Evolutionary conservation across 768 basidiomycete genomes (phyloP), one percentile per base, ranked within the genome.

Genomic region (Lanmaoa rubissima): DNA sequence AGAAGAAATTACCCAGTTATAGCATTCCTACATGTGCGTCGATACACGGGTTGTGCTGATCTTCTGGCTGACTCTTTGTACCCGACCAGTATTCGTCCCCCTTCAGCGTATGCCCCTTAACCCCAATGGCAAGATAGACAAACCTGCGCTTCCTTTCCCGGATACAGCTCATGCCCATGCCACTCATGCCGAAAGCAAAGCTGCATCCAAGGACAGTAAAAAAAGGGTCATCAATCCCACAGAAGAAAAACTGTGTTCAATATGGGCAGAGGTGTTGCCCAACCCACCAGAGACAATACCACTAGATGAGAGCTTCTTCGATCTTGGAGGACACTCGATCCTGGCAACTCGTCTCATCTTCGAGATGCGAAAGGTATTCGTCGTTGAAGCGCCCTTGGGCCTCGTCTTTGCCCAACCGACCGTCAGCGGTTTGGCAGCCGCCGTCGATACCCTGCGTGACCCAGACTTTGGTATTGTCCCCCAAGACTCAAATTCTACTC

Each of bases 51-150:
- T 46, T 32, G n/a, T 26, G 28, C 10, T 11, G 32, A 39, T 53
- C 16, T 41, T 56, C 1, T 51, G 24, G 19, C 59, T 63, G 19
- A 63, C 34, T 14, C 14, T 31, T 48, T 14, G 21, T 53, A 17
- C 32, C 55, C 4, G 36, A 32, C 12, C 68, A 92, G 96, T 98
- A 24, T 95, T 98, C 61, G 93, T 99, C 32, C 97, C 97, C 0
- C 82, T 99, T 28, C 82, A 82, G 49, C 88, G 94, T 53, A 96
- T 99, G 91, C 97, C 97, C 19, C 82, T 99, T 49, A 99, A 98
- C 66, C 97, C 97, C 8, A 99, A 98, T 70, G 97, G 97, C 59
- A 99, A 99, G 76, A 88, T 99, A 70, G 97, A 99, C 78, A 99
- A 98, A 69, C 96, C 97, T 0, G 91, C 92, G 0, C 84, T 99